Percentiles rank a stretch among this genome's conserved stretches.
Evolutionary conservation across 495 filamentous ascomycete genomes (phyloP).

Genomic region (Cryomyces antarcticus): DNA sequence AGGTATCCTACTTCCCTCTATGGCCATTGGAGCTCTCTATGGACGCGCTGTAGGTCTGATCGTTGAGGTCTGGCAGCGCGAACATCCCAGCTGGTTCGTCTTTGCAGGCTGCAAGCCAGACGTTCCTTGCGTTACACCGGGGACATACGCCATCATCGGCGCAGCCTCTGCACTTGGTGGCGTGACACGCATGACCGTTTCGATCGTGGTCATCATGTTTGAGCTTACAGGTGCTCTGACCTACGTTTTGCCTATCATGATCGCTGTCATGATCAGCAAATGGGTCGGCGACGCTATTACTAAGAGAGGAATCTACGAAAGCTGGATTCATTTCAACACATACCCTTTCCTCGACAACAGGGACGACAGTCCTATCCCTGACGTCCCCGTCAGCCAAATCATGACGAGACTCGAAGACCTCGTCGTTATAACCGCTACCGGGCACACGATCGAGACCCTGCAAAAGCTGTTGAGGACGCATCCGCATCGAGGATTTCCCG

Average conservation of each 20-base stretch:
- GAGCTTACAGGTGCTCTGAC: constrained; percentile 90
- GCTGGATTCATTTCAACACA: constrained; percentile 89
- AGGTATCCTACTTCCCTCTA: constrained; percentile 91
- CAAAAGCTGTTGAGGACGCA: constrained; percentile 46
- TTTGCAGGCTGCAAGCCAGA: constrained; percentile 76
- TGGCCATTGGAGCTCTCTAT: constrained; percentile 83
- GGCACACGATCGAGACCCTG: constrained; percentile 66
- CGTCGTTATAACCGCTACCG: constrained; percentile 64
- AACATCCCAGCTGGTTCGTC: constrained; percentile 51
- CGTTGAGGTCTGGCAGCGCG: constrained; percentile 72
- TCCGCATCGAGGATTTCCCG: constrained; percentile 79
- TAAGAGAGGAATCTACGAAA: constrained; percentile 87
- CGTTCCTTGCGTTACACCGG: constrained; percentile 77
- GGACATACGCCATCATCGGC: constrained; percentile 89
- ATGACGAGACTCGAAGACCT: constrained; percentile 90
- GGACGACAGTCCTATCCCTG: constrained; percentile 55
- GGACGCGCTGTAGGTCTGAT: constrained; percentile 82
- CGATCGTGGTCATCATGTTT: constrained; percentile 98
- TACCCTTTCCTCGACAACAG: constrained; percentile 92
- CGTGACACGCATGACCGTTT: constrained; percentile 90
- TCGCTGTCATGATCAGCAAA: constrained; percentile 96
- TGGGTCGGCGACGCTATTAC: constrained; percentile 97
- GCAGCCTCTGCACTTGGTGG: constrained; percentile 91
- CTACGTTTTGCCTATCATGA: constrained; percentile 97
- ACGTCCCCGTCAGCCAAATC: constrained; percentile 63